Evolutionary conservation across 345 rosid species (phyloP).

Genomic region (Sapria himalayana): DNA sequence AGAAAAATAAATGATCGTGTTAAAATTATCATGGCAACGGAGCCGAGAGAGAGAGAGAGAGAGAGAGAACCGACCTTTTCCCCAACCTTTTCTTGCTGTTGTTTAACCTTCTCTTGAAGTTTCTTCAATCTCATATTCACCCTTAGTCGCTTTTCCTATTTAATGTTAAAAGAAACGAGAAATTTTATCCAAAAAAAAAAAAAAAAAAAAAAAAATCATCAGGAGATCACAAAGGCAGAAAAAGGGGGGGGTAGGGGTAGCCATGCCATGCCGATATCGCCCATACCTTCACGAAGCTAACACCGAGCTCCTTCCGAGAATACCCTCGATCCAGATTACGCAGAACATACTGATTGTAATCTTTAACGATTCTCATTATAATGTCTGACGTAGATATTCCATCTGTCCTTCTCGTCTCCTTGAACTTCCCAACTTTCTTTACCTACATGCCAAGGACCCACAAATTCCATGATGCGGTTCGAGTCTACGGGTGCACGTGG

Average conservation of each 20-base stretch:
- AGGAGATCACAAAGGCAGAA: neutral
- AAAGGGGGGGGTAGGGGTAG: too few relatives aligned
- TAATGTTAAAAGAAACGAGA: constrained; percentile 1
- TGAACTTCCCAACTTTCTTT: constrained; percentile 64
- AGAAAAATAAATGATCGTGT: neutral
- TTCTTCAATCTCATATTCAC: constrained; percentile 86
- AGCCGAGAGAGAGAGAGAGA: neutral
- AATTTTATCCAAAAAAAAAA: constrained; percentile 5
- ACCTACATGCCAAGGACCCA: too few relatives aligned
- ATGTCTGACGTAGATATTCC: constrained; percentile 87
- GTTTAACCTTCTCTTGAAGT: constrained; percentile 77
- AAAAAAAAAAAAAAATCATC: neutral
- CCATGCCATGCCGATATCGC: neutral
- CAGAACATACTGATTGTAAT: constrained; percentile 85
- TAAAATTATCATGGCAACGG: neutral
- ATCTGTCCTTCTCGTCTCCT: constrained; percentile 83
- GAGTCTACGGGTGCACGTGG: too few relatives aligned
- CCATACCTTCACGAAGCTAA: constrained; percentile 74
- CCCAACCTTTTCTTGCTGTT: constrained; percentile 83
- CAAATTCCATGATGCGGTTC: too few relatives aligned
- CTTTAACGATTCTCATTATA: constrained; percentile 86
- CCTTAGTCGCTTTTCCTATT: constrained; percentile 77
- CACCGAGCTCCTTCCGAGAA: constrained; percentile 82
- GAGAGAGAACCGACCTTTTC: constrained; percentile 29
- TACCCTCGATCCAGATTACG: constrained; percentile 85